Percentiles rank a stretch among this genome's conserved stretches.
Evolutionary conservation across 495 filamentous ascomycete species (phyloP).

Genomic region (Glonium stellatum): DNA sequence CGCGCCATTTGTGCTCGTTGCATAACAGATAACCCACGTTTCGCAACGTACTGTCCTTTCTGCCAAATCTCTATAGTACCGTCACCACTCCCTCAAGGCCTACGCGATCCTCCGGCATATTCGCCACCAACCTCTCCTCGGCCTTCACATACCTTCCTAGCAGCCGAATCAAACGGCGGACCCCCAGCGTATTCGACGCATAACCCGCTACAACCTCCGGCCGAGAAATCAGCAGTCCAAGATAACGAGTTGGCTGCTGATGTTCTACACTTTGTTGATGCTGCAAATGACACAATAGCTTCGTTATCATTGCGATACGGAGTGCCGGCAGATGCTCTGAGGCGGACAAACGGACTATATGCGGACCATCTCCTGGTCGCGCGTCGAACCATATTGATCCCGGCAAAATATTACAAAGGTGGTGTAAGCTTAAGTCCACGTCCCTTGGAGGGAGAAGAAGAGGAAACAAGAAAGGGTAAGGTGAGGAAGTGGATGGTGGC

Average conservation of each 20-base stretch:
- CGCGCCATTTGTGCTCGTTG: slow-evolving; percentile 63
- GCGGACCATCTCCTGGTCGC: slow-evolving; percentile 59
- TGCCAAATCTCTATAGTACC: slow-evolving; percentile 49
- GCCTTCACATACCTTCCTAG: slow-evolving; percentile 38
- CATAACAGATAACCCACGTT: slow-evolving; percentile 60
- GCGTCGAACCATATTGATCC: slow-evolving; percentile 60
- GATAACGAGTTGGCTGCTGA: slow-evolving; percentile 42
- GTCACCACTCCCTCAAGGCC: slow-evolving; percentile 47
- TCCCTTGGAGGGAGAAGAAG: slow-evolving; percentile 61
- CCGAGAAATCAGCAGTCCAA: slow-evolving; percentile 26
- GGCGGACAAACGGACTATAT: slow-evolving; percentile 55
- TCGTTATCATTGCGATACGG: slow-evolving; percentile 62
- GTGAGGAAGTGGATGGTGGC: slow-evolving; percentile 65
- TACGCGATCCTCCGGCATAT: slow-evolving; percentile 54
- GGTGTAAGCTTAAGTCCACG: slow-evolving; percentile 56
- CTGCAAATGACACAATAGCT: slow-evolving; percentile 51
- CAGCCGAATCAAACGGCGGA: slow-evolving; percentile 12
- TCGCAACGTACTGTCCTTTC: slow-evolving; percentile 61
- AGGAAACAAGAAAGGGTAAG: slow-evolving; percentile 56
- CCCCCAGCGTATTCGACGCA: slow-evolving; percentile 34
- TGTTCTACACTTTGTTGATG: slow-evolving; percentile 61
- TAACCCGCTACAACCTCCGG: slow-evolving; percentile 27
- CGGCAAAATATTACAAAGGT: slow-evolving; percentile 55
- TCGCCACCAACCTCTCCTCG: slow-evolving; percentile 35
- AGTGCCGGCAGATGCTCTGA: slow-evolving; percentile 50